These are phyloP conservation scores for Aspergillus clavatus DNA, from an alignment of 2,329 filamentous ascomycete species.

Conservation along the genomic window DNA sequence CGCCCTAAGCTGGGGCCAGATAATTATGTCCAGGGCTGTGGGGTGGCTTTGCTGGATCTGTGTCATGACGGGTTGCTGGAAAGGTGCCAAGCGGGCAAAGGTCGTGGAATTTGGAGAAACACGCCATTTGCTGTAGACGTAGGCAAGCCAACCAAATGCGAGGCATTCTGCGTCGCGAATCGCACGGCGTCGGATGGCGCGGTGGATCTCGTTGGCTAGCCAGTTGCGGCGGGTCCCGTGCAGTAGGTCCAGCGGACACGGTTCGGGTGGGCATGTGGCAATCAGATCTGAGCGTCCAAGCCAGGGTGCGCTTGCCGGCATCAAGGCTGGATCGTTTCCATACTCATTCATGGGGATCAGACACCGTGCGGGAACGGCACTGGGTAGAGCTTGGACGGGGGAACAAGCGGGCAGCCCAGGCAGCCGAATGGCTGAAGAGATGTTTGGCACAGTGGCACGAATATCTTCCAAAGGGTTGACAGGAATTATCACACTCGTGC, in stretches of 20 bases:
- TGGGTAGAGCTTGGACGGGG: background rate
- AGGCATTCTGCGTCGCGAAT: conserved; percentile 7
- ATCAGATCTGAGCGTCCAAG: conserved; percentile 1
- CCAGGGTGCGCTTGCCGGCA: background rate
- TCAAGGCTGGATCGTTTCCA: background rate
- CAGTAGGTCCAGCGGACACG: conserved; percentile 8
- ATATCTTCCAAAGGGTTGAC: background rate
- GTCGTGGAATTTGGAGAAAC: background rate
- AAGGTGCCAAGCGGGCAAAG: background rate
- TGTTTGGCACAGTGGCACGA: background rate
- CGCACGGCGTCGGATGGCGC: background rate
- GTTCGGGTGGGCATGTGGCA: conserved; percentile 3
- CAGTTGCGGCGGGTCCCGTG: conserved; percentile 7
- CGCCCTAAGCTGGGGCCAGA: conserved; percentile 5
- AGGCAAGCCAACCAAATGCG: conserved; percentile 4
- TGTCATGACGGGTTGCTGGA: background rate
- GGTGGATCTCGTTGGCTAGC: conserved; percentile 5
- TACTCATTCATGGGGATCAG: background rate
- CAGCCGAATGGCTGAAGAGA: background rate
- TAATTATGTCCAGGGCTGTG: background rate
- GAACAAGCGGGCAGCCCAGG: background rate
- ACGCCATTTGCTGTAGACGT: conserved; percentile 6
- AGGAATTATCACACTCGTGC: background rate
- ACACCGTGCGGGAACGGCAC: background rate
- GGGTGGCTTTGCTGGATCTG: background rate